These are phyloP conservation scores for Venturia carpophila DNA, from an alignment of 2,329 filamentous ascomycete species.

Conservation along the genomic window DNA sequence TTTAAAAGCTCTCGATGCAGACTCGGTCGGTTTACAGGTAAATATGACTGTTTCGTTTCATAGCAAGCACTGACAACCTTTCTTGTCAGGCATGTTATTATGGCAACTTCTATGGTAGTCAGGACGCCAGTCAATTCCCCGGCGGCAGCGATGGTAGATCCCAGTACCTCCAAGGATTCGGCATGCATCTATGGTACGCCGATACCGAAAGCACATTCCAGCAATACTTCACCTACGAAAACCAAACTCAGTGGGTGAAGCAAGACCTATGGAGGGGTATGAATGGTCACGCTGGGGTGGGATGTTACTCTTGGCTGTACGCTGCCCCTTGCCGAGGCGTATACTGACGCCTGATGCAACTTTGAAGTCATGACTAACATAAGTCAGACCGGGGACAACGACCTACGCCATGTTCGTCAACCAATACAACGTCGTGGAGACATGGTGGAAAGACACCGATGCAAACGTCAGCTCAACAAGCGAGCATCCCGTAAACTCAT, in stretches of 20 bases:
- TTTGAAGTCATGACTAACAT: too few relatives aligned
- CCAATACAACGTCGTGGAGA: slow-evolving; percentile 8
- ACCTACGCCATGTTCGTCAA: slow-evolving; percentile 18
- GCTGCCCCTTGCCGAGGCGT: too few relatives aligned
- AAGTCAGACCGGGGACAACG: slow-evolving; percentile 10
- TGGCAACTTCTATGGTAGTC: too few relatives aligned
- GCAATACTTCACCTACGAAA: slow-evolving; percentile 36
- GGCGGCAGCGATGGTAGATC: too few relatives aligned
- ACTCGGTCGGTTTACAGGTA: not conserved
- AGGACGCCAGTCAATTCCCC: too few relatives aligned
- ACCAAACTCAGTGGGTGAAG: slow-evolving; percentile 30
- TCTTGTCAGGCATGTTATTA: too few relatives aligned
- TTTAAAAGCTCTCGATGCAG: not conserved
- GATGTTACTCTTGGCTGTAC: slow-evolving; percentile 16
- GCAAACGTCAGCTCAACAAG: not conserved
- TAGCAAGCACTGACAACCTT: too few relatives aligned
- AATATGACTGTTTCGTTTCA: too few relatives aligned
- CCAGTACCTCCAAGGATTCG: slow-evolving; percentile 20
- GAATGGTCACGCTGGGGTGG: slow-evolving; percentile 18
- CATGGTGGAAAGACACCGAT: slow-evolving; percentile 17
- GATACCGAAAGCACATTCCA: slow-evolving; percentile 33
- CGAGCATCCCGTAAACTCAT: slow-evolving; percentile 11
- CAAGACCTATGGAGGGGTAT: slow-evolving; percentile 32
- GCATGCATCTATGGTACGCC: slow-evolving; percentile 41
- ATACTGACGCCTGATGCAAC: too few relatives aligned